Percentiles rank a stretch among this genome's conserved stretches.
These are phyloP conservation scores for Nemania sp. DNA, from an alignment of 2,329 filamentous ascomycete species.

Conservation along the genomic window DNA sequence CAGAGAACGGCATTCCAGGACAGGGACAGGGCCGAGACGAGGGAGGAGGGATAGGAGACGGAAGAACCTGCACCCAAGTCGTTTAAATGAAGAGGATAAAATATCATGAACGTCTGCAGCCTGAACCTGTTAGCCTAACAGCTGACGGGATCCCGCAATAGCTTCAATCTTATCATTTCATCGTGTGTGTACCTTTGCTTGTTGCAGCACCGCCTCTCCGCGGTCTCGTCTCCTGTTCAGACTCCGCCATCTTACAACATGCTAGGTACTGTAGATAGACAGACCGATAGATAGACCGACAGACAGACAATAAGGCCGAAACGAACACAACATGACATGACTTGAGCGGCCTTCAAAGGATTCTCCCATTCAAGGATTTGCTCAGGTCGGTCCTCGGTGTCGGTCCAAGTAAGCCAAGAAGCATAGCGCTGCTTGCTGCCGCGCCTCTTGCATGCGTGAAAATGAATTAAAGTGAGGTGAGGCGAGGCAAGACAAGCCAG, in stretches of 20 bases:
- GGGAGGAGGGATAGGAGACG: too few species aligned
- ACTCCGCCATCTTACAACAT: conserved; percentile 10
- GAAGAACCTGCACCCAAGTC: not conserved
- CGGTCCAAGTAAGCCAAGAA: conserved; percentile 40
- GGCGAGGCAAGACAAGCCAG: too few species aligned
- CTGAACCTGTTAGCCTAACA: not conserved
- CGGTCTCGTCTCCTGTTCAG: not conserved
- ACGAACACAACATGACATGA: conserved; percentile 1
- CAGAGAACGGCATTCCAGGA: not conserved
- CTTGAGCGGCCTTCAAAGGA: conserved; percentile 50
- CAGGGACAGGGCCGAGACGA: not conserved
- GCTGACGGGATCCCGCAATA: not conserved
- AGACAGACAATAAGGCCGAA: not conserved
- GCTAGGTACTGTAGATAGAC: too few species aligned
- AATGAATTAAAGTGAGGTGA: conserved; percentile 2
- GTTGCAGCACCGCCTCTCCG: conserved; percentile 10
- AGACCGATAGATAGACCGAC: too few species aligned
- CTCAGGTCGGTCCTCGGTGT: conserved; percentile 40
- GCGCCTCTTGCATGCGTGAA: conserved; percentile 12
- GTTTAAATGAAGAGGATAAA: not conserved
- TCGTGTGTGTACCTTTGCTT: too few species aligned
- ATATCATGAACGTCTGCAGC: conserved; percentile 38
- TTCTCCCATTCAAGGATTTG: not conserved
- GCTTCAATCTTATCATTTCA: not conserved
- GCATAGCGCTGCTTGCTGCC: conserved; percentile 13